phyloP scores from a whole-genome alignment of 805 yeast genomes.

The Candida quercuum region DNA sequence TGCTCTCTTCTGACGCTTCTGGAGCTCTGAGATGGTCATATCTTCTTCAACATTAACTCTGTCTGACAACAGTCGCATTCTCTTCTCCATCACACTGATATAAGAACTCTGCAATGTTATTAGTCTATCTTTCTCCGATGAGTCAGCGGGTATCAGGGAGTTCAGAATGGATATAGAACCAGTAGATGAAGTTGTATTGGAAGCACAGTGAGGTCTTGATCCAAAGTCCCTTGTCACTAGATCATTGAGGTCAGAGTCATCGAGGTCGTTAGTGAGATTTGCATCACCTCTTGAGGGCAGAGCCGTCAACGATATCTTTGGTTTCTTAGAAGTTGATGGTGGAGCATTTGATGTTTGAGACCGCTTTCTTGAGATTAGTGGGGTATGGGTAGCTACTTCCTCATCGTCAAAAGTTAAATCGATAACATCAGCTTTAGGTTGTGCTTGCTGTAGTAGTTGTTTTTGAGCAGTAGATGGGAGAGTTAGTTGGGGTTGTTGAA shows the following conservation, averaged over 20 bases:
- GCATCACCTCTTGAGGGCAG: background rate
- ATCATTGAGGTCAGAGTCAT: slow-evolving; percentile 1
- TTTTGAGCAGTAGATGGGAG: background rate
- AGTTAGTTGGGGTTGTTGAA: slow-evolving; percentile 3
- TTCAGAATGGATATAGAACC: too few species aligned
- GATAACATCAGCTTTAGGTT: too few species aligned
- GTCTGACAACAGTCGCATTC: background rate
- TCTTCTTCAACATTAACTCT: background rate
- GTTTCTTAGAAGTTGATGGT: slow-evolving; percentile 3
- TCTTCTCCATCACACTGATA: background rate
- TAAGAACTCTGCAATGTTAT: background rate
- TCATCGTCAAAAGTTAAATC: slow-evolving; percentile 25
- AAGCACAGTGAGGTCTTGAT: background rate
- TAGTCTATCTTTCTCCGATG: background rate
- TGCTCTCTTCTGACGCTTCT: background rate
- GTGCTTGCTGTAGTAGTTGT: slow-evolving; percentile 1
- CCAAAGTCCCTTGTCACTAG: background rate
- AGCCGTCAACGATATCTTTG: slow-evolving; percentile 1
- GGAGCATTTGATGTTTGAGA: background rate
- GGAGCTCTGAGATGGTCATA: background rate
- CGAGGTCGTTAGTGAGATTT: background rate
- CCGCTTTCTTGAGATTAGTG: slow-evolving; percentile 5
- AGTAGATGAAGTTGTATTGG: background rate
- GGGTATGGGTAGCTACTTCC: background rate
- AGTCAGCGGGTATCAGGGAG: too few species aligned